Percentiles rank a stretch among this genome's conserved stretches.
Evolutionary conservation across 2,329 filamentous ascomycete species (phyloP).

Genomic region (Scolecobasidium constrictum): DNA sequence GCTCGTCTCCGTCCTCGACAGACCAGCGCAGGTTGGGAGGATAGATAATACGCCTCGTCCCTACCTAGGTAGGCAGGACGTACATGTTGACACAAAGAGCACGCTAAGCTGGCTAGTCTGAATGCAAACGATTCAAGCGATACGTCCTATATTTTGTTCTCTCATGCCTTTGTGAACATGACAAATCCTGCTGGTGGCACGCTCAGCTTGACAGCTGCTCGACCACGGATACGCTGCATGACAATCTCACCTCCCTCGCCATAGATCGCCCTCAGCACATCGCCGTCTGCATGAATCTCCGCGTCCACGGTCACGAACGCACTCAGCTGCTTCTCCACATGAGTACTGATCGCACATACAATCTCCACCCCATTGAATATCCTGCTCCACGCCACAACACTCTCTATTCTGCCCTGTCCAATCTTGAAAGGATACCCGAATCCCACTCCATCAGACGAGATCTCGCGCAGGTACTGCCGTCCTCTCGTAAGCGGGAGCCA

Average conservation of each 20-base stretch:
- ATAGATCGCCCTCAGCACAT: conserved; percentile 1
- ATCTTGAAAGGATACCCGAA: conserved; percentile 4
- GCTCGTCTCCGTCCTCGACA: too few species aligned
- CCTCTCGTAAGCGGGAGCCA: background rate
- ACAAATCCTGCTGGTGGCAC: conserved; percentile 13
- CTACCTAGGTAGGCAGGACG: too few species aligned
- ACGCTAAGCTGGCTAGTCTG: too few species aligned
- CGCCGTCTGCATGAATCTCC: conserved; percentile 10
- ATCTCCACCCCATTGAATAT: conserved; percentile 15
- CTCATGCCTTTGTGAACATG: conserved; percentile 15
- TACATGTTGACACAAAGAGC: too few species aligned
- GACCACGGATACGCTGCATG: background rate
- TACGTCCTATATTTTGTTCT: too few species aligned
- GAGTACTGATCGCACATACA: conserved; percentile 11
- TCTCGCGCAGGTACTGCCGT: conserved; percentile 2
- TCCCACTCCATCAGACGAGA: background rate
- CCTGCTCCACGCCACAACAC: conserved; percentile 16
- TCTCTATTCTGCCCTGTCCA: conserved; percentile 11
- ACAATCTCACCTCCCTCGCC: background rate
- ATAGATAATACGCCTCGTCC: too few species aligned
- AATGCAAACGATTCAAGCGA: too few species aligned
- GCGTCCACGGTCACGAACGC: conserved; percentile 15
- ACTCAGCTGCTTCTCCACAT: conserved; percentile 8
- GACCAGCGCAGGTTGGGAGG: too few species aligned
- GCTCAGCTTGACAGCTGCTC: conserved; percentile 11